Conservation (phyloP, 2,329 filamentous ascomycete species). For the Sclerotinia trifoliorum region DNA sequence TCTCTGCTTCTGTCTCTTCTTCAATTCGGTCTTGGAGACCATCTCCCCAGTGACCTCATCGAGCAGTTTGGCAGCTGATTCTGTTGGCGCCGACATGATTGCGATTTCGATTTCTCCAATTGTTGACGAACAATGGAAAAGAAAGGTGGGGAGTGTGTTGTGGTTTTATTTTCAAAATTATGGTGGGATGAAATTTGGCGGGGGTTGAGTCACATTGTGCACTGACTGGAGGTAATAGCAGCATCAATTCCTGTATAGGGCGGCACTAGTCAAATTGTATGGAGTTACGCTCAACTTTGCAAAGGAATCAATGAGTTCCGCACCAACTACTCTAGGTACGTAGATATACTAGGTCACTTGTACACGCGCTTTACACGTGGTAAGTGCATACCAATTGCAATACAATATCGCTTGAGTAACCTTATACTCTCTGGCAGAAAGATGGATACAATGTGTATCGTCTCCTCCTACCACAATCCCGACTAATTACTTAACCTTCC, state of each 20-base stretch:
- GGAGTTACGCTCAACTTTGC: too few species aligned
- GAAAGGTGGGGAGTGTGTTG: background rate
- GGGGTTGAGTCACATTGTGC: background rate
- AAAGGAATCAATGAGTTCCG: too few species aligned
- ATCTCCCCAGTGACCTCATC: slow-evolving; percentile 93
- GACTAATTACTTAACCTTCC: background rate
- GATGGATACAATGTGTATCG: too few species aligned
- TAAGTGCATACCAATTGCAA: too few species aligned
- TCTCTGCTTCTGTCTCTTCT: slow-evolving; percentile 92
- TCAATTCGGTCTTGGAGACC: slow-evolving; percentile 82
- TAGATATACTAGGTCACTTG: too few species aligned
- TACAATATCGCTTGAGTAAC: too few species aligned
- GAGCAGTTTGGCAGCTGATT: slow-evolving; percentile 52
- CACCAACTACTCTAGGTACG: too few species aligned
- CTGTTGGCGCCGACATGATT: slow-evolving; percentile 38
- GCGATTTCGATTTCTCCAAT: slow-evolving; percentile 21
- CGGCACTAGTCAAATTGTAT: too few species aligned
- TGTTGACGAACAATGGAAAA: background rate
- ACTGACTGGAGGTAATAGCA: background rate
- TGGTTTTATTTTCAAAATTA: slow-evolving; percentile 11
- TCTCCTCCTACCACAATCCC: too few species aligned
- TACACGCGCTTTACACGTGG: too few species aligned
- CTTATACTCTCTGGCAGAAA: too few species aligned
- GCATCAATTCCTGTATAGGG: background rate
- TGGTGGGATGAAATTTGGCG: slow-evolving; percentile 10